These are phyloP conservation scores for Phytophthora citricola DNA, from an alignment of 352 stramenopile species.

Conservation along the genomic window DNA sequence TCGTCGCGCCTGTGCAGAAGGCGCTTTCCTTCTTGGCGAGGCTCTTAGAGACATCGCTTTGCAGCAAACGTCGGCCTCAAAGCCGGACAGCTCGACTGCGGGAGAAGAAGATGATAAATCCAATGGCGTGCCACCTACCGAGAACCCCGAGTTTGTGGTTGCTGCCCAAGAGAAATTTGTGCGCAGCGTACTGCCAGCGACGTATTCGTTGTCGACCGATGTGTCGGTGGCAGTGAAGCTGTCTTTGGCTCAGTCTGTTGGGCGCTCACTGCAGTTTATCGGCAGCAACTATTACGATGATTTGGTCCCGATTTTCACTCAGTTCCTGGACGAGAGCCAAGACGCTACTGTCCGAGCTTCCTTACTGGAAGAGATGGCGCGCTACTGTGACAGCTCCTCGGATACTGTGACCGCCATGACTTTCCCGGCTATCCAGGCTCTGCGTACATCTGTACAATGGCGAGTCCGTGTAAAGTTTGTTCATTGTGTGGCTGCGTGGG, in stretches of 20 bases:
- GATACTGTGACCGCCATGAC: constrained; percentile 75
- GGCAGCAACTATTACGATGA: constrained; percentile 77
- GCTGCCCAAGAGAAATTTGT: constrained; percentile 84
- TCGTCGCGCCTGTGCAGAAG: constrained; percentile 74
- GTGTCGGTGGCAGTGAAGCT: constrained; percentile 80
- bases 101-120: constrained; percentile 16
- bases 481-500: constrained; percentile 84
- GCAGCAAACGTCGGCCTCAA: constrained; percentile 27
- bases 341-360: constrained; percentile 79
- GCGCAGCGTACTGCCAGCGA: constrained; percentile 77
- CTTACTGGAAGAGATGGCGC: constrained; percentile 84
- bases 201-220: constrained; percentile 79
- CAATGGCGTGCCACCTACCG: constrained; percentile 5
- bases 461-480: constrained; percentile 88
- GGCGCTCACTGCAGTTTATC: constrained; percentile 76
- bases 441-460: constrained; percentile 78
- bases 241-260: constrained; percentile 76
- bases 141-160: constrained; percentile 46
- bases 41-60: constrained; percentile 62
- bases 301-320: constrained; percentile 83
- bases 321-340: constrained; percentile 84
- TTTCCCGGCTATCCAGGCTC: constrained; percentile 70
- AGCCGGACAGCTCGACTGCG: constrained; percentile 12
- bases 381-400: constrained; percentile 72
- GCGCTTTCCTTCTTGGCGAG: constrained; percentile 66